Conservation (phyloP, 495 filamentous ascomycete species). For the Trichoderma erinaceum region DNA sequence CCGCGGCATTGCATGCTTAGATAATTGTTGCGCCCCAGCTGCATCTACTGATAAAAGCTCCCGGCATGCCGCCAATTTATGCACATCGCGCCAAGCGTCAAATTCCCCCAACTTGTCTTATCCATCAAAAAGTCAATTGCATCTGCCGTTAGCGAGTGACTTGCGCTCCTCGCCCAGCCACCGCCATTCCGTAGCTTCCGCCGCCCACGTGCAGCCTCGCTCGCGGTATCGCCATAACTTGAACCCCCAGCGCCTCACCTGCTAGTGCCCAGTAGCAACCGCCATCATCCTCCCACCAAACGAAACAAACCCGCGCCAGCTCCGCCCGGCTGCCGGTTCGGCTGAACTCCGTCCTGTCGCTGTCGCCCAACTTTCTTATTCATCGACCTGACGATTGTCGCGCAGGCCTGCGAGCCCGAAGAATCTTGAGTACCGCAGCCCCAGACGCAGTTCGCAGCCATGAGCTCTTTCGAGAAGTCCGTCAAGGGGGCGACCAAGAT, state of each 20-base stretch:
- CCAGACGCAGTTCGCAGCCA: neutral
- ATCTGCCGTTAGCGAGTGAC: conserved; percentile 4
- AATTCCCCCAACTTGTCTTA: neutral
- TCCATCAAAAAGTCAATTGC: neutral
- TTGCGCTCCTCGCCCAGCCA: neutral
- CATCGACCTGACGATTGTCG: neutral
- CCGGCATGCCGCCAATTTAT: neutral
- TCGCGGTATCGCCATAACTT: conserved; percentile 5
- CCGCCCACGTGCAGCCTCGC: conserved; percentile 4
- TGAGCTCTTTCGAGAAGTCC: conserved; percentile 79
- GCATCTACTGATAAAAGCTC: no score
- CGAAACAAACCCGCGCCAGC: conserved; percentile 7
- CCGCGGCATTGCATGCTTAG: neutral
- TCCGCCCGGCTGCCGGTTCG: conserved; percentile 12
- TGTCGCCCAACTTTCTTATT: conserved; percentile 11
- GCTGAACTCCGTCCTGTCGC: conserved; percentile 6
- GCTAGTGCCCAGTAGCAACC: neutral
- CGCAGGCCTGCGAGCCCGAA: neutral
- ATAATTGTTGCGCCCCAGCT: neutral
- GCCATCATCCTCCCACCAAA: neutral
- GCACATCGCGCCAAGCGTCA: neutral
- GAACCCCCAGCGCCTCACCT: neutral
- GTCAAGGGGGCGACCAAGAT: conserved; percentile 92
- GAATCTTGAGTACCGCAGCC: neutral
- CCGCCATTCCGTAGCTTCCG: conserved; percentile 2